Evolutionary conservation across 306 rosid genomes (phyloP).

Genomic region (Quercus bicolor): DNA sequence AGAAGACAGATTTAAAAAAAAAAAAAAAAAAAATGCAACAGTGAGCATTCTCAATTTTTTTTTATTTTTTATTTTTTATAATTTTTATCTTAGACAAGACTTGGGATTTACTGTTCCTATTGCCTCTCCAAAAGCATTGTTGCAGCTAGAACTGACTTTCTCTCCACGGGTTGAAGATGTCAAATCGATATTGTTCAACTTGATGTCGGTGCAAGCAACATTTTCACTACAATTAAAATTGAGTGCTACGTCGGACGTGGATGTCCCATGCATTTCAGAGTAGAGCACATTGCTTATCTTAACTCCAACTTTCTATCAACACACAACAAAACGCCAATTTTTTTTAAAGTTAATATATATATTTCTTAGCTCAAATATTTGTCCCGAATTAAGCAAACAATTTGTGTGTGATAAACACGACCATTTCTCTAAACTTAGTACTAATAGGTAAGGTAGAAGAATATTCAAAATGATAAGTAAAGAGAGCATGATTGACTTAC

Average conservation of each 20-base stretch:
- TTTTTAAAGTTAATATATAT: too few species aligned
- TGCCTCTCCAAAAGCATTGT: neutral
- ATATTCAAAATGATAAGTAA: neutral
- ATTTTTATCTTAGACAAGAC: neutral
- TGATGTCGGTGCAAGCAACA: slow-evolving; percentile 7
- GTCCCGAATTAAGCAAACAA: too few species aligned
- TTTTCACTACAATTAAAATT: slow-evolving; percentile 7
- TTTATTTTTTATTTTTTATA: slow-evolving; percentile 15
- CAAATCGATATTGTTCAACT: neutral
- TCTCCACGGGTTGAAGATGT: neutral
- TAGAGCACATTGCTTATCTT: neutral
- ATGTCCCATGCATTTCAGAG: neutral
- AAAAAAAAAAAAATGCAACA: neutral
- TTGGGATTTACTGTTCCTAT: neutral
- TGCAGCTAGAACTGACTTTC: neutral
- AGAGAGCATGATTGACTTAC: neutral
- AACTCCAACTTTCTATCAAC: neutral
- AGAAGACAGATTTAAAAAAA: too few species aligned
- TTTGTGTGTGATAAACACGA: too few species aligned
- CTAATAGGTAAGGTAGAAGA: neutral
- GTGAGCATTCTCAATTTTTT: neutral
- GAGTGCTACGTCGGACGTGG: neutral
- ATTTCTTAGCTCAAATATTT: too few species aligned
- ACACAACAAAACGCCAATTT: too few species aligned
- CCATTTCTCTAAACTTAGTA: too few species aligned